Conservation (phyloP, 1,284 basidiomycete genomes). For the Austroboletus olivaceoglutinosus region DNA sequence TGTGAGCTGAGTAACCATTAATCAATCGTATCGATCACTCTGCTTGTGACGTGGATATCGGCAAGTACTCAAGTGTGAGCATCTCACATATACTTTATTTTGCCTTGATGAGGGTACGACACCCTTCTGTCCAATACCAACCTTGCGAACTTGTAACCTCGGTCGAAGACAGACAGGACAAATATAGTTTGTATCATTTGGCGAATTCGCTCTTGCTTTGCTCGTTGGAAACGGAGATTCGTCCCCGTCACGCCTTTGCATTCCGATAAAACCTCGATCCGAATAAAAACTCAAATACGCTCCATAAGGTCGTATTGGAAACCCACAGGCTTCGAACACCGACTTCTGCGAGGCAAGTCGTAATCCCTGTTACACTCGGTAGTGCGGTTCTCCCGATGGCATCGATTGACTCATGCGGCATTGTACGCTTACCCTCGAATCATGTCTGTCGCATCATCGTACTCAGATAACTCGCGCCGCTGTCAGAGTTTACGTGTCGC, state of each 20-base stretch:
- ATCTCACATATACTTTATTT: neutral
- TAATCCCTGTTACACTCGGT: constrained; percentile 14
- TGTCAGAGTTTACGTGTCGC: constrained; percentile 34
- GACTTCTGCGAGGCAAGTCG: constrained; percentile 16
- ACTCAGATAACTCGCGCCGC: constrained; percentile 22
- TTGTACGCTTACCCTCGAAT: constrained; percentile 32
- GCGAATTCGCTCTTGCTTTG: constrained; percentile 30
- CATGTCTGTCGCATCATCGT: constrained; percentile 13
- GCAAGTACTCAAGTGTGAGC: neutral
- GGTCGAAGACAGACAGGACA: constrained; percentile 7
- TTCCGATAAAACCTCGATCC: constrained; percentile 27
- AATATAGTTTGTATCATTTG: constrained; percentile 8
- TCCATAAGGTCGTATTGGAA: constrained; percentile 22
- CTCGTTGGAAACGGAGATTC: constrained; percentile 24
- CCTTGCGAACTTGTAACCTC: neutral
- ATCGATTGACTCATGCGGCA: constrained; percentile 30
- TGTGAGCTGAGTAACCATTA: constrained; percentile 5
- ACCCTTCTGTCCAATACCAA: neutral
- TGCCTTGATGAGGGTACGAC: neutral
- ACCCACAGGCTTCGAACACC: constrained; percentile 12
- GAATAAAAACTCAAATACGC: constrained; percentile 8
- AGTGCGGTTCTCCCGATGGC: constrained; percentile 30
- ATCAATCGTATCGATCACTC: constrained; percentile 3
- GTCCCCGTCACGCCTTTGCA: constrained; percentile 21
- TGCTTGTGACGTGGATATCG: constrained; percentile 1